These are phyloP conservation scores for Coemansia javaensis DNA, from an alignment of 192 early-diverging fungal species.

Conservation along the genomic window DNA sequence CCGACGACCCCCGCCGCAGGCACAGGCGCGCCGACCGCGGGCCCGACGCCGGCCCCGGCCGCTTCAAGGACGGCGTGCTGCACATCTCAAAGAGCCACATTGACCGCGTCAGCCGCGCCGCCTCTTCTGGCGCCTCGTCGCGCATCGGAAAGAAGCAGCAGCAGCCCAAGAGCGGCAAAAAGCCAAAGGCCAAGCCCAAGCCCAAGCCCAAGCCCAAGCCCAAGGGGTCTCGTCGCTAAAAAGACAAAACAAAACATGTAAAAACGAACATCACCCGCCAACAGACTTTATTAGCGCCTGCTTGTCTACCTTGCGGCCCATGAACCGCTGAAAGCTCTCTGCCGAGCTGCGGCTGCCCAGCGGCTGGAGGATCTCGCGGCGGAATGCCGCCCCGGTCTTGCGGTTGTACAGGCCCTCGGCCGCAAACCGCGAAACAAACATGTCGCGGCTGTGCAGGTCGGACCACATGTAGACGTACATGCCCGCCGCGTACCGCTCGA, in stretches of 20 bases:
- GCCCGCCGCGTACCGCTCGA: constrained; percentile 59
- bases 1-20: not conserved
- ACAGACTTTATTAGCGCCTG: not conserved
- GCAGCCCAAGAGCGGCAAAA: constrained; percentile 1
- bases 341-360: constrained; percentile 58
- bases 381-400: constrained; percentile 58
- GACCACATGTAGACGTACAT: constrained; percentile 67
- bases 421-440: constrained; percentile 62
- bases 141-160: constrained; percentile 13
- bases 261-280: not conserved
- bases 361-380: constrained; percentile 59
- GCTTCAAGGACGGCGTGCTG: constrained; percentile 35
- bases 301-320: constrained; percentile 63
- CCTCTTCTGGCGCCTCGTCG: not conserved
- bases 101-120: constrained; percentile 33
- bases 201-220: too few species aligned
- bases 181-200: too few species aligned
- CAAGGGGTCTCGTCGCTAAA: too few species aligned
- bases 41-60: constrained; percentile 18
- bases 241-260: not conserved
- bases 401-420: constrained; percentile 52
- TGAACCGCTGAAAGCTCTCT: constrained; percentile 59
- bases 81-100: constrained; percentile 38
- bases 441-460: constrained; percentile 68
- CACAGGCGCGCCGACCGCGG: constrained; percentile 13